phyloP scores from a whole-genome alignment of 1,284 basidiomycete species.

The Austropuccinia psidii region DNA sequence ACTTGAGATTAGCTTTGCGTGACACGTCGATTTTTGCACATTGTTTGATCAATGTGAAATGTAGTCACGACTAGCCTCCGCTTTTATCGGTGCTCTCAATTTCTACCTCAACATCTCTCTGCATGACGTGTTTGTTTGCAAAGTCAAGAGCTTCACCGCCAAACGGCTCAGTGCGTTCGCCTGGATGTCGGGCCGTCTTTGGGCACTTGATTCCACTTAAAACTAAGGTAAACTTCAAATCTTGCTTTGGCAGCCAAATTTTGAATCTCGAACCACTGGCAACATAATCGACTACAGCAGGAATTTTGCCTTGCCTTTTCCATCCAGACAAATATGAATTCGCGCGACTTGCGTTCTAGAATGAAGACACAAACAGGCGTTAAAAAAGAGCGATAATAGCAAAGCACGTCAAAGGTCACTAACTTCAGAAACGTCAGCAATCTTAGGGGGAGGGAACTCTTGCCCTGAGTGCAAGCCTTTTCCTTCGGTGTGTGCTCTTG shows the following conservation, averaged over 20 bases:
- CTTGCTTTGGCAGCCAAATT: slow-evolving; percentile 67
- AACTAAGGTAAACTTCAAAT: slow-evolving; percentile 42
- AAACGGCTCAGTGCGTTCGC: slow-evolving; percentile 82
- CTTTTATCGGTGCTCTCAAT: slow-evolving; percentile 85
- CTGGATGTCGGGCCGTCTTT: slow-evolving; percentile 54
- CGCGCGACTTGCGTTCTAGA: slow-evolving; percentile 65
- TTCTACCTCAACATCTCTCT: slow-evolving; percentile 88
- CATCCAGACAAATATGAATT: slow-evolving; percentile 73
- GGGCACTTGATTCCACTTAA: slow-evolving; percentile 49
- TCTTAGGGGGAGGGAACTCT: slow-evolving; percentile 59
- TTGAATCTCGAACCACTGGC: slow-evolving; percentile 89
- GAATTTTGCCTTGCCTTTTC: slow-evolving; percentile 75
- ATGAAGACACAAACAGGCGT: too few relatives aligned
- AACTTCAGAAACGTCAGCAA: slow-evolving; percentile 85
- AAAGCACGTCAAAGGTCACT: slow-evolving; percentile 30
- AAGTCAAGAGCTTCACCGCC: slow-evolving; percentile 77
- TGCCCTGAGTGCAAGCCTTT: slow-evolving; percentile 89
- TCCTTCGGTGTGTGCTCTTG: slow-evolving; percentile 62
- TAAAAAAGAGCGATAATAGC: slow-evolving; percentile 3
- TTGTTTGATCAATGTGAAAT: neutral
- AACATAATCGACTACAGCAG: slow-evolving; percentile 86
- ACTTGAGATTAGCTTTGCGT: slow-evolving; percentile 51
- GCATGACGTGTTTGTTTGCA: slow-evolving; percentile 71
- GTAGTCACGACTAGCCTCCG: slow-evolving; percentile 63
- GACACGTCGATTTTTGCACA: slow-evolving; percentile 65